Base-by-base conservation (phyloP, 208 protist species). In the Crithidia brevicula region DNA sequence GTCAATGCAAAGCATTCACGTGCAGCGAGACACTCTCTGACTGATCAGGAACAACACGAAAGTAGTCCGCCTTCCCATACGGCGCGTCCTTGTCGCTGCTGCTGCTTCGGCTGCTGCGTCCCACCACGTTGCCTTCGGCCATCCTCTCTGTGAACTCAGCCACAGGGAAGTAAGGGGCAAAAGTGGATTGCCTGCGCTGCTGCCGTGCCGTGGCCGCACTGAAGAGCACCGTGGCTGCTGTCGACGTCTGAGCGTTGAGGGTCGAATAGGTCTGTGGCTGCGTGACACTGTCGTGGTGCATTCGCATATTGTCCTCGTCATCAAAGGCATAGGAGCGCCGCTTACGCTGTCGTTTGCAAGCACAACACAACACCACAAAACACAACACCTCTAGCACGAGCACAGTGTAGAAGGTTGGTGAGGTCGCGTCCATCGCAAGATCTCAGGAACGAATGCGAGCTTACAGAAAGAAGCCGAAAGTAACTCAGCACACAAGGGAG, bases 31-130 rank as follows among this genome's bases (percentile, higher is more conserved):
- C n/a, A n/a, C n/a, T n/a, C n/a, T n/a, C n/a, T n/a, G n/a, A n/a
- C n/a, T n/a, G n/a, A n/a, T n/a, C n/a, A n/a, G n/a, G n/a, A n/a
- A n/a, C n/a, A n/a, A n/a, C n/a, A n/a, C n/a, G 31, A 27, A 60
- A 30, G 54, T 60, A 60, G 36, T 43, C 36, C 13, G 54, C 54
- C 31, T 60, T 43, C 4, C 54, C 54, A 20, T 60, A 60, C 5
- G 54, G 34, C 5, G 31, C 54, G 4, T 60, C 54, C n/a, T 46
- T 46, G 1, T 46, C 36, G 5, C 11, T 60, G 34, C 28, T 31
- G 22, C 3, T 38, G 18, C 4, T 42, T 25, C n/a, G n/a, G n/a
- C 10, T 18, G 0, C 11, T 33, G 15, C 22, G 22, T 23, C 2
- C 22, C 54, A 60, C 54, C 15, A 60, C 36, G 4, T 4, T 60